Evolutionary conservation across 1,139 yeast genomes (phyloP).

Genomic region (Suhomyces bribrorum): DNA sequence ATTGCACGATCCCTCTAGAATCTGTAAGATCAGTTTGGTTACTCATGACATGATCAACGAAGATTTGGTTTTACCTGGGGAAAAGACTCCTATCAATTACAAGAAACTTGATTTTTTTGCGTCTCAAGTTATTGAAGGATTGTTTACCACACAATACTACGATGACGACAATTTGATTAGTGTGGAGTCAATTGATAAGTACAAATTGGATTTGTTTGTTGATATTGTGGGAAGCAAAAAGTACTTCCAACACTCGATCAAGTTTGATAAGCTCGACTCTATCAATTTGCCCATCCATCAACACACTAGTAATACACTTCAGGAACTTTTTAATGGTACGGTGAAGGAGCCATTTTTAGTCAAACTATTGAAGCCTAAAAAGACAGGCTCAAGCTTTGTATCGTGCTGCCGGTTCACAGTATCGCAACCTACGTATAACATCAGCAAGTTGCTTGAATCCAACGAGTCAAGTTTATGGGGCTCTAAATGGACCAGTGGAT

Average conservation of each 20-base stretch:
- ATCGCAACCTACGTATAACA: constrained; percentile 36
- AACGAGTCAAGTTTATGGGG: constrained; percentile 35
- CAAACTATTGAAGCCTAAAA: constrained; percentile 43
- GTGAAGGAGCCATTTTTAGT: constrained; percentile 37
- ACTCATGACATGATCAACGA: constrained; percentile 40
- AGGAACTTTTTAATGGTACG: constrained; percentile 29
- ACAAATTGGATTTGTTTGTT: constrained; percentile 40
- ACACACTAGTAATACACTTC: constrained; percentile 25
- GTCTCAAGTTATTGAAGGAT: constrained; percentile 38
- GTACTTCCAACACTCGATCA: constrained; percentile 35
- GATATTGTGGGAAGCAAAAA: constrained; percentile 46
- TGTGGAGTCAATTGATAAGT: constrained; percentile 24
- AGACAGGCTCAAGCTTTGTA: constrained; percentile 32
- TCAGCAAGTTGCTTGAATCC: constrained; percentile 31
- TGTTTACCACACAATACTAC: constrained; percentile 25
- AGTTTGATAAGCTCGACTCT: constrained; percentile 32
- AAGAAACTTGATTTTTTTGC: constrained; percentile 47
- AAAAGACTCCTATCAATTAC: constrained; percentile 34
- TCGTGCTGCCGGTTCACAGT: constrained; percentile 40
- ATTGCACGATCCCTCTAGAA: constrained; percentile 23
- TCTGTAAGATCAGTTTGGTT: constrained; percentile 27
- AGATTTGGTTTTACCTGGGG: constrained; percentile 42
- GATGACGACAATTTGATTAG: constrained; percentile 24
- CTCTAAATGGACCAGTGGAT: constrained; percentile 39
- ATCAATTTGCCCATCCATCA: constrained; percentile 34